These are phyloP conservation scores for Pelargonium australe DNA, from an alignment of 441 rosid species.

Conservation along the genomic window DNA sequence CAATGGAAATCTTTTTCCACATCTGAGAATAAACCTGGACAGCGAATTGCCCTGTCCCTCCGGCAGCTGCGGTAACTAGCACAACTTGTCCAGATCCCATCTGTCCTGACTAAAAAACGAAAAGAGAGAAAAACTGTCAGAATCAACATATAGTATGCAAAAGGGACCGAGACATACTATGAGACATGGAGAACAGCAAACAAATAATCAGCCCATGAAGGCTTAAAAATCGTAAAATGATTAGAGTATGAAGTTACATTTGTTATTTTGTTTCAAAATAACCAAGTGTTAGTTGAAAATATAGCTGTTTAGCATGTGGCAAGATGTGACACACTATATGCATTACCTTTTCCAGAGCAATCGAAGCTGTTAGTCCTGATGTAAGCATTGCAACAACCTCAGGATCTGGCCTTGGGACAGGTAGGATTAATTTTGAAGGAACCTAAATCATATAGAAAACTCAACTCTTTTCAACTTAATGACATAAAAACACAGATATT, in stretches of 20 bases:
- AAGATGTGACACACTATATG: conserved; percentile 5
- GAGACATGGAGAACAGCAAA: background rate
- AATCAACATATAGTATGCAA: conserved; percentile 11
- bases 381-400: conserved; percentile 99
- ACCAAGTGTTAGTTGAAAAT: background rate
- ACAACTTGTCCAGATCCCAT: conserved; percentile 76
- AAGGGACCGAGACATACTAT: conserved; percentile 2
- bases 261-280: background rate
- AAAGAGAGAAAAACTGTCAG: conserved; percentile 16
- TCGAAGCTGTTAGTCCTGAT: conserved; percentile 93
- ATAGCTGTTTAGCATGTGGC: background rate
- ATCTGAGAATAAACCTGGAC: conserved; percentile 61
- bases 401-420: conserved; percentile 90
- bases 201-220: conserved; percentile 1
- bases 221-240: background rate
- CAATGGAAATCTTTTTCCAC: conserved; percentile 10
- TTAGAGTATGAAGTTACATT: background rate
- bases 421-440: conserved; percentile 66
- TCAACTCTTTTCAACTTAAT: conserved; percentile 15
- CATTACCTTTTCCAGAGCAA: conserved; percentile 80
- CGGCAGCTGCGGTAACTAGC: conserved; percentile 98
- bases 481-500: background rate
- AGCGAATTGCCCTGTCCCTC: conserved; percentile 98
- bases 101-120: conserved; percentile 60
- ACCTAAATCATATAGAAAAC: conserved; percentile 41